Evolutionary conservation across 257 asterid genomes (phyloP), one percentile per base, ranked within the genome.

Genomic region (Nicotiana noctiflora): DNA sequence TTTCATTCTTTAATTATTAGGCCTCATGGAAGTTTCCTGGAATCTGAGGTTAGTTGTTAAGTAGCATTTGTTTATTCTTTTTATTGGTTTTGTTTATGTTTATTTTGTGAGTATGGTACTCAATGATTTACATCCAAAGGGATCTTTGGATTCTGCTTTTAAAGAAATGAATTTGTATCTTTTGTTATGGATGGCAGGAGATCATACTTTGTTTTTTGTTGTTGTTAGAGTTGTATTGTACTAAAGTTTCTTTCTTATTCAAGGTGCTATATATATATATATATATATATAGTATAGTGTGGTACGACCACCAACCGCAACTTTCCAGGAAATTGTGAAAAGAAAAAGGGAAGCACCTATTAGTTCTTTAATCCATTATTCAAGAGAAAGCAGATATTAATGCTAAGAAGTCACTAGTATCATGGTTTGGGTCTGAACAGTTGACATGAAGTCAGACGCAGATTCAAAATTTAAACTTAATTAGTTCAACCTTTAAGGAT

Each of bases 1-100:
- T 75, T 84, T 80, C 77, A 85, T 66, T 83, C 88, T 10, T 76
- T 83, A n/a, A 25, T 79, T 23, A 63, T 79, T 74, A 23, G 56
- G 19, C 67, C 83, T 77, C 72, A 80, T 37, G 85, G 86, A 84
- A 86, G 68, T 62, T 83, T 49, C 88, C 60, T 81, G 84, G 88
- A 85, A 84, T 83, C 83, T 77, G 83, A 84, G 86, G 88, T 82
- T 44, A 75, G 85, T 40, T 19, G 27, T 64, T 25, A 53, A 40
- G 60, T 82, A 46, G 72, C 77, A 80, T 6, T 32, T 19, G 21
- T 5, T n/a, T 64, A 11, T 34, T 68, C 40, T 18, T 55, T 55
- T 15, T 57, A 2, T 6, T 82, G 6, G 8, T 23, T 31, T 37
- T 14, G 19, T 80, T 64, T 70, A 53, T 49, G 25, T 46, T 46